A percentile compares a stretch with the other conserved stretches of the same genome.
Conservation (phyloP, 805 yeast genomes). For the Nakazawaea peltata region DNA sequence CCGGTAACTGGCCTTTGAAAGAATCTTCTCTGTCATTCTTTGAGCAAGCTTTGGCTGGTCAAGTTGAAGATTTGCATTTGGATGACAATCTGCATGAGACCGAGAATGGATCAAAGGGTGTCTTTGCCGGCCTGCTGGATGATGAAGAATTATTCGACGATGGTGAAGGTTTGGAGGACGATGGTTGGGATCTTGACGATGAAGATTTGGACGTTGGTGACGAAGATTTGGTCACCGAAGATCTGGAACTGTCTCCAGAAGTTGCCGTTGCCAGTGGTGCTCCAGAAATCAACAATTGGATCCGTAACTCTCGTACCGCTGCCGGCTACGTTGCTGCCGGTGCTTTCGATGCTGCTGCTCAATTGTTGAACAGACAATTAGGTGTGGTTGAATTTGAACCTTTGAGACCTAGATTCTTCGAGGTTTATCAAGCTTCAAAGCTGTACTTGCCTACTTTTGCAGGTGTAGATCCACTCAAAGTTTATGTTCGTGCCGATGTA, state of each 20-base stretch:
- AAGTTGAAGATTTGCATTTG: slow-evolving; percentile 55
- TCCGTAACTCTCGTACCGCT: slow-evolving; percentile 80
- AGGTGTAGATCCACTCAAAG: slow-evolving; percentile 63
- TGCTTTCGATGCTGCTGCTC: slow-evolving; percentile 92
- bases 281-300: slow-evolving; percentile 67
- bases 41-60: slow-evolving; percentile 77
- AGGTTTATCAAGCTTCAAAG: slow-evolving; percentile 76
- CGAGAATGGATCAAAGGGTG: slow-evolving; percentile 20
- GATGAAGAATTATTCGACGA: slow-evolving; percentile 33
- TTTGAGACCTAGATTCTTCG: slow-evolving; percentile 71
- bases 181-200: slow-evolving; percentile 78
- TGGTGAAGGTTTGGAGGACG: slow-evolving; percentile 46
- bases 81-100: slow-evolving; percentile 29
- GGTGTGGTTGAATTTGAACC: slow-evolving; percentile 89
- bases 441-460: slow-evolving; percentile 65
- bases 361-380: slow-evolving; percentile 79
- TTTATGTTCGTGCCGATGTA: slow-evolving; percentile 59
- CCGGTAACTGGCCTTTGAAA: slow-evolving; percentile 76
- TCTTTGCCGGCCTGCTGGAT: too few relatives aligned
- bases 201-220: slow-evolving; percentile 67
- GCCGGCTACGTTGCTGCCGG: slow-evolving; percentile 96
- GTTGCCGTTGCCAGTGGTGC: slow-evolving; percentile 28
- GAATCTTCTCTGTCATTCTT: slow-evolving; percentile 69
- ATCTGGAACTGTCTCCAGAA: slow-evolving; percentile 20
- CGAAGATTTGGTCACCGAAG: slow-evolving; percentile 30